Evolutionary conservation across 2,329 filamentous ascomycete genomes (phyloP).

Genomic region (Corinectria fuckeliana): DNA sequence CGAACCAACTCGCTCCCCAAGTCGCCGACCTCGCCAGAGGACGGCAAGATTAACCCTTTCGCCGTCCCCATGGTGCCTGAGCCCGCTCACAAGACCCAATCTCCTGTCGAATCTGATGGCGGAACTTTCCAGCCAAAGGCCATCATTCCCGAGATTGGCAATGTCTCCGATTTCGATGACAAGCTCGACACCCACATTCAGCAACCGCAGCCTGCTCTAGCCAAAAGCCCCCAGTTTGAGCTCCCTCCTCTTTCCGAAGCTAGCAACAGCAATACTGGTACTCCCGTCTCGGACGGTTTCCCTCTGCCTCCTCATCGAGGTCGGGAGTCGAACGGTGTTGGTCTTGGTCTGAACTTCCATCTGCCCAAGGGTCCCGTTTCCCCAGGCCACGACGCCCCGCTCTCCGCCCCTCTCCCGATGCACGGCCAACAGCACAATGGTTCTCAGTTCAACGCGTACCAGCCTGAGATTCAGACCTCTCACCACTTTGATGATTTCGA

Average conservation of each 20-base stretch:
- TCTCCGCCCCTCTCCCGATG: conserved; percentile 29
- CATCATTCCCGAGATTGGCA: conserved; percentile 49
- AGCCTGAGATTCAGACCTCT: conserved; percentile 41
- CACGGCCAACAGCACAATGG: conserved; percentile 27
- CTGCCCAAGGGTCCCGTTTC: conserved; percentile 40
- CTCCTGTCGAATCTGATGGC: conserved; percentile 33
- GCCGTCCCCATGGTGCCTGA: conserved; percentile 43
- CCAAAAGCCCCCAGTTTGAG: conserved; percentile 40
- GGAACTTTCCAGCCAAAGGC: conserved; percentile 42
- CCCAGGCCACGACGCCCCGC: conserved; percentile 22
- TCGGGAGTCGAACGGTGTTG: conserved; percentile 36
- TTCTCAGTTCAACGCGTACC: conserved; percentile 31
- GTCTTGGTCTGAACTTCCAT: conserved; percentile 46
- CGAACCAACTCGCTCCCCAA: conserved; percentile 54
- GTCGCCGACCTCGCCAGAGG: conserved; percentile 43
- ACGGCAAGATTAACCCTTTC: conserved; percentile 46
- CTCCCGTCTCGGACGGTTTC: conserved; percentile 30
- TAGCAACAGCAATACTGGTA: conserved; percentile 19
- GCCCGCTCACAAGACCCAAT: conserved; percentile 35
- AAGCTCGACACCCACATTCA: conserved; percentile 39
- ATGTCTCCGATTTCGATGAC: conserved; percentile 42
- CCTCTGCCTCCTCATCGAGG: conserved; percentile 37
- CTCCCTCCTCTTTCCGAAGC: conserved; percentile 25
- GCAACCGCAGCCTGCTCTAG: conserved; percentile 39
- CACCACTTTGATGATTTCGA: conserved; percentile 44